Conservation (phyloP, 2,329 filamentous ascomycete genomes). For the Calcarisporium arbuscula region DNA sequence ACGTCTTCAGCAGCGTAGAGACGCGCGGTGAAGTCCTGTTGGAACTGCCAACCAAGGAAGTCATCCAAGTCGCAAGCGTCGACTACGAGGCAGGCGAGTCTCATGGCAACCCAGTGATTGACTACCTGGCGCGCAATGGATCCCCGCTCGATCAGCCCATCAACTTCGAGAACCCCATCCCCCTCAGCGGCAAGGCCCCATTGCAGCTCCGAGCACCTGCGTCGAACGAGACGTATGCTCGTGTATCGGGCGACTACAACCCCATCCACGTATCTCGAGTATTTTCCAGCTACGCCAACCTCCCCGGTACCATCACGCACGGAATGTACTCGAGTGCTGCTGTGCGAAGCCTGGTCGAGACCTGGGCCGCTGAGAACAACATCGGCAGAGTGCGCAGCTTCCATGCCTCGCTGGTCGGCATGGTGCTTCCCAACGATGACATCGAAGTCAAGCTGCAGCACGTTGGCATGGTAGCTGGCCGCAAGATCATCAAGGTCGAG, state of each 20-base stretch:
- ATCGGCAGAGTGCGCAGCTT: constrained; percentile 95
- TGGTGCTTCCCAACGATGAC: constrained; percentile 95
- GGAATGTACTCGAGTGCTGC: constrained; percentile 99
- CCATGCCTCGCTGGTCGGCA: constrained; percentile 93
- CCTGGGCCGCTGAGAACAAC: constrained; percentile 98
- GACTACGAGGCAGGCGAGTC: constrained; percentile 90
- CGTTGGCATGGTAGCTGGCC: constrained; percentile 93
- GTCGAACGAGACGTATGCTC: constrained; percentile 96
- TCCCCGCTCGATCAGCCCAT: constrained; percentile 92
- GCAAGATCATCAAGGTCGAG: constrained; percentile 99
- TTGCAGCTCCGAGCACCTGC: constrained; percentile 84
- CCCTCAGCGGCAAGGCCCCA: constrained; percentile 85
- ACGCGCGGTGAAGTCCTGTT: constrained; percentile 88
- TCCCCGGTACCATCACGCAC: constrained; percentile 96
- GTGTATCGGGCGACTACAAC: constrained; percentile 97
- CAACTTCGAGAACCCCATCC: constrained; percentile 95
- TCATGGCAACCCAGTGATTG: constrained; percentile 92
- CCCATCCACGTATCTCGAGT: constrained; percentile 97
- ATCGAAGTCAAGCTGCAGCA: constrained; percentile 94
- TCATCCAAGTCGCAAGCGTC: constrained; percentile 95
- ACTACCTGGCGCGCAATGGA: constrained; percentile 90
- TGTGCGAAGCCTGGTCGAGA: constrained; percentile 92
- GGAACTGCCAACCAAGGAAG: constrained; percentile 92
- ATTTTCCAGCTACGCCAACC: constrained; percentile 90
- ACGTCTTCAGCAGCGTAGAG: constrained; percentile 83